Base-by-base conservation (phyloP, 805 yeast species). In the Candida multigemmis region DNA sequence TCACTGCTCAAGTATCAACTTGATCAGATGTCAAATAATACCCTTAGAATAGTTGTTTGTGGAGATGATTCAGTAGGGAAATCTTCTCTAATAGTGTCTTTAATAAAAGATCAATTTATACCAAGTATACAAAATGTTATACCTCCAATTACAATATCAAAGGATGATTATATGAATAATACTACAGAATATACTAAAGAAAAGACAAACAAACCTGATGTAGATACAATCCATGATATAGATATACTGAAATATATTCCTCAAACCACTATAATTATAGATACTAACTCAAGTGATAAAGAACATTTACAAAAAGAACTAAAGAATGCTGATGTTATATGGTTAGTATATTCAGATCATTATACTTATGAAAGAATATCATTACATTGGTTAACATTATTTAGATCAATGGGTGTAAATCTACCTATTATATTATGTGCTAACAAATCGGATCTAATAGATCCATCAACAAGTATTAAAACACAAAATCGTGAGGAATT, bases 51-150 rank as follows among this genome's bases (percentile, higher is more conserved):
- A 1, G 94, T 85, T 1, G 77, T 91, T 0, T 86, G 96, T 51
- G 98, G 98, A 7, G 98, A 91, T 54, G 93, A 83, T 34, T 81
- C 84, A 14, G 94, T 84, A 3, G 94, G 94, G 1, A 84, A 84
- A 44, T 76, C 87, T 4, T 74, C 85, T 16, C 57, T 91, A 25
- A 74, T 89, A 13, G 76, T 91, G 0, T 66, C 94, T 0, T 61
- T 91, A 14, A 77, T 85, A 17, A 89, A 86, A 49, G 95, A 83
- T 40, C 69, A 74, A 14, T 86, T 74, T 47, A 78, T 82, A 0
- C 76, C 89, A 1, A 77, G 75, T 37, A 68, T 85, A 14, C 91
- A 81, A 41, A 74, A 77, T 29, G 78, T 82, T 1, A 52, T 91
- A 3, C 94, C 96, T 0, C 82, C 93, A 3, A 74, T 91, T 8